Base-by-base conservation (phyloP, 164 flowering plant species). In the Chimonanthus praecox region DNA sequence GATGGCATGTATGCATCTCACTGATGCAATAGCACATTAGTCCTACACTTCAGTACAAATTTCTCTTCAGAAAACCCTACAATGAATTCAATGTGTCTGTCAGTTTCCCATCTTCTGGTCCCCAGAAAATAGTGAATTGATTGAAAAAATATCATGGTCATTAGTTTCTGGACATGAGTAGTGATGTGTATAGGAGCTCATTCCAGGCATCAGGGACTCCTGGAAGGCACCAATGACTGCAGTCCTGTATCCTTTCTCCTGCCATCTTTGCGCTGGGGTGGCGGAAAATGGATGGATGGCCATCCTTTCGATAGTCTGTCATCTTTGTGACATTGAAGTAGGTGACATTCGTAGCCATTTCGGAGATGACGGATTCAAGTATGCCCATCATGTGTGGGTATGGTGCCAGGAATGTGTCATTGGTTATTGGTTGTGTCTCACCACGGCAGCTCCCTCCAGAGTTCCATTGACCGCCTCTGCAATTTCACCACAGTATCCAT, bases 401-500 rank as follows among this genome's bases (percentile, higher is more conserved):
- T 44, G 76, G 78, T 0, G 68, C 64, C 6, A 88, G 81, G 68
- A 80, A 33, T 0, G 76, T 72, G 3, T 85, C 83, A 16, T 86
- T 78, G 0, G 62, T 74, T 64, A 90, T 82, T 0, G 89, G 92
- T 47, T 47, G 45, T 4, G 71, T 85, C 78, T 88, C 94, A 0
- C 84, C 81, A 16, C 85, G 51, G 43, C 92, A 89, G 48, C 50
- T 74, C 43, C 91, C 92, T 1, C 92, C 88, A 0, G 91, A 80
- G 58, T 85, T 85, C 93, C 96, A 89, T 49, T 82, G 84, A 47
- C 91, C 92, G n/a, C 89, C 88, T 60, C 94, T 87, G 74, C 44
- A 72, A 46, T 45, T 18, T 33, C 16, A 45, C 2, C 15, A 18
- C 10, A 20, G 45, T 3, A 7, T 18, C 16, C 44, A 63, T 63